Evolutionary conservation across 805 yeast genomes (phyloP).

Genomic region (Saccharomycopsis sp.): DNA sequence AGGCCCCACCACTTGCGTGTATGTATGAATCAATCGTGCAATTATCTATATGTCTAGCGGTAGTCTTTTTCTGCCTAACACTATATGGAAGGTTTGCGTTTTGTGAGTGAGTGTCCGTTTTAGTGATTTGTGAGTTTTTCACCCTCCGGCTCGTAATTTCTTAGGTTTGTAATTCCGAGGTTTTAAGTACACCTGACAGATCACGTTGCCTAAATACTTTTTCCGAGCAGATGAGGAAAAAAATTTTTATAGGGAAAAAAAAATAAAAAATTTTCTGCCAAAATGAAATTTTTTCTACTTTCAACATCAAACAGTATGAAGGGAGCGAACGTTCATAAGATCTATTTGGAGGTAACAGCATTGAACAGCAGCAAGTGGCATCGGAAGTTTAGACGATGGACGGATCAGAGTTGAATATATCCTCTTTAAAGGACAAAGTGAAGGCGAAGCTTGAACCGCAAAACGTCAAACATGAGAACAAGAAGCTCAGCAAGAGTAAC

Average conservation of each 20-base stretch:
- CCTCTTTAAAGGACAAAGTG: constrained; percentile 61
- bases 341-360: neutral
- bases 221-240: constrained; percentile 4
- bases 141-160: neutral
- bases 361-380: neutral
- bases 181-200: neutral
- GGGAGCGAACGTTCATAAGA: neutral
- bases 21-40: neutral
- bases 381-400: constrained; percentile 7
- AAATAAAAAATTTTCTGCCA: neutral
- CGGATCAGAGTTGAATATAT: constrained; percentile 31
- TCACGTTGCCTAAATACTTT: neutral
- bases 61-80: no score
- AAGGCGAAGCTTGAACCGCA: constrained; percentile 39
- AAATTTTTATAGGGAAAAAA: neutral
- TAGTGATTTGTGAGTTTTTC: constrained; percentile 3
- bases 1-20: neutral
- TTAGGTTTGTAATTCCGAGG: neutral
- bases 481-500: constrained; percentile 24
- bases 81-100: no score
- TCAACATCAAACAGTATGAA: neutral
- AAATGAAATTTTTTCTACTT: neutral
- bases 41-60: no score
- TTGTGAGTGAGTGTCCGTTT: neutral
- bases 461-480: constrained; percentile 22